These are phyloP conservation scores for Rhizopus stolonifer DNA, from an alignment of 371 early-diverging fungal species.

Conservation along the genomic window DNA sequence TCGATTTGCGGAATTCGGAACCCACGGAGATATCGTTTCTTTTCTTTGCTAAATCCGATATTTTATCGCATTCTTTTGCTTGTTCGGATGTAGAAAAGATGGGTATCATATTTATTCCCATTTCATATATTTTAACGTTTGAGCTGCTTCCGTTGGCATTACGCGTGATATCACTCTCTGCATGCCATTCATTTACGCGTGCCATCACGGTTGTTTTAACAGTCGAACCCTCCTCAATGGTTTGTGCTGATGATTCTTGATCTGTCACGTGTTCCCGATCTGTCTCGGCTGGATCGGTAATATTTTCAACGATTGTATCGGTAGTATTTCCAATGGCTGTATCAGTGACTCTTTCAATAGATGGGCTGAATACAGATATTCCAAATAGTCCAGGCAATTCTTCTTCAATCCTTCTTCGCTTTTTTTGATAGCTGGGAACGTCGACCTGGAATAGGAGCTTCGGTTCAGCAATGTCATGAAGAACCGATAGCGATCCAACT, in stretches of 20 bases:
- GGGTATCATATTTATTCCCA: conserved; percentile 4
- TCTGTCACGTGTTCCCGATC: too few relatives aligned
- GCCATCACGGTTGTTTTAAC: neutral
- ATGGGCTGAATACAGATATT: neutral
- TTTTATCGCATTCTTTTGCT: neutral
- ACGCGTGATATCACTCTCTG: neutral
- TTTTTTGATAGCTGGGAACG: neutral
- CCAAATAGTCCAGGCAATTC: neutral
- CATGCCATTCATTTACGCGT: neutral
- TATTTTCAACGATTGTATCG: neutral
- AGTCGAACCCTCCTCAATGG: neutral
- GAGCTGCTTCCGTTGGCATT: neutral
- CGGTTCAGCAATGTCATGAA: neutral
- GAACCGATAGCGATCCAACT: neutral
- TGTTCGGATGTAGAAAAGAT: conserved; percentile 7
- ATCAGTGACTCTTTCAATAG: neutral
- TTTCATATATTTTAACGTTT: conserved; percentile 2
- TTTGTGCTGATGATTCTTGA: neutral
- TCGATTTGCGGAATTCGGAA: neutral
- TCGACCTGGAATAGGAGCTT: neutral
- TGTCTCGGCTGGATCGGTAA: neutral
- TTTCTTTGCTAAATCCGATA: neutral
- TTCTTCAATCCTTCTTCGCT: neutral
- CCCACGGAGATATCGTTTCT: neutral
- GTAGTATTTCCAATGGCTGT: too few relatives aligned